Evolutionary conservation across 2,329 filamentous ascomycete species (phyloP).

Genomic region (Colletotrichum sp.): DNA sequence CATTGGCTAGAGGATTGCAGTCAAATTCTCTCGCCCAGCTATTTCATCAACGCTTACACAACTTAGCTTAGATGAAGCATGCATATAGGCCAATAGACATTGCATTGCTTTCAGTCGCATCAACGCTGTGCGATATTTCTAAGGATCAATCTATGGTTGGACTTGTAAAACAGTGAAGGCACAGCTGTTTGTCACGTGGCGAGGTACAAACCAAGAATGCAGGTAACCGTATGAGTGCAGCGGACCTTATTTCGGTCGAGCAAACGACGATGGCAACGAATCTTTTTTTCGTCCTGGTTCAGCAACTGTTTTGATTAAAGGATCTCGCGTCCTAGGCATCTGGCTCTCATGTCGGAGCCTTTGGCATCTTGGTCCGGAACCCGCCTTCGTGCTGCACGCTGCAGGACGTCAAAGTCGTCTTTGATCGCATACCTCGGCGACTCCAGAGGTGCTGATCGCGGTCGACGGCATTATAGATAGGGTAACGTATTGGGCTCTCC

Average conservation of each 20-base stretch:
- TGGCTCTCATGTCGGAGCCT: conserved; percentile 5
- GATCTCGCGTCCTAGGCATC: conserved; percentile 3
- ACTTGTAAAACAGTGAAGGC: conserved; percentile 10
- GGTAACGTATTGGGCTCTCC: not conserved
- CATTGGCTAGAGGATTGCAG: not conserved
- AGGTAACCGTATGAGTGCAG: conserved; percentile 19
- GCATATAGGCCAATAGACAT: conserved; percentile 9
- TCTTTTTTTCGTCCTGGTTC: not conserved
- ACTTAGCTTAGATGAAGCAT: not conserved
- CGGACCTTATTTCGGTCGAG: conserved; percentile 20
- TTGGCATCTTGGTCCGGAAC: conserved; percentile 7
- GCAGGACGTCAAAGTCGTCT: conserved; percentile 7
- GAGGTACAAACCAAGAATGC: conserved; percentile 19
- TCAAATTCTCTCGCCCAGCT: not conserved
- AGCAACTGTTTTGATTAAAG: not conserved
- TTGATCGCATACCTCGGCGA: not conserved
- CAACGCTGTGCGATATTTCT: not conserved
- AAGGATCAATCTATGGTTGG: not conserved
- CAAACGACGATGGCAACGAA: conserved; percentile 20
- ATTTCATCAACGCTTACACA: not conserved
- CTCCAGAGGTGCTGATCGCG: not conserved
- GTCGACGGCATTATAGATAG: conserved; percentile 11
- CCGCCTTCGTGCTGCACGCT: not conserved
- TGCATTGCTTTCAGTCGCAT: not conserved
- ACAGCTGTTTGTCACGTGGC: conserved; percentile 23